phyloP scores from a whole-genome alignment of 768 basidiomycete genomes.

The Cubamyces lactineus region DNA sequence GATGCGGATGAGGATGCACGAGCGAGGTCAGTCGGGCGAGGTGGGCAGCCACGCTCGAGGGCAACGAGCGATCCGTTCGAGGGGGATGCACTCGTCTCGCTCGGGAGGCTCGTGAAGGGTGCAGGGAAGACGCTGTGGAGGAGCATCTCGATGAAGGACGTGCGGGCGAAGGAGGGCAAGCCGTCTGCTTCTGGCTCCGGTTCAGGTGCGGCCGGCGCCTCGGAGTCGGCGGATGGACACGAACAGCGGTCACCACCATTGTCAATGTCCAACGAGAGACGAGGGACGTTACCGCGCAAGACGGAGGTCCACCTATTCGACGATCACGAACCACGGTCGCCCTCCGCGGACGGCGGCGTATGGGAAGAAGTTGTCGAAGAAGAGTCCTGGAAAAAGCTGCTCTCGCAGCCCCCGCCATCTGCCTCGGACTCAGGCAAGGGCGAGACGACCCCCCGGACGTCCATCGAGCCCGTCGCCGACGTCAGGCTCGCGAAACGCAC shows the following conservation, averaged over 20 bases:
- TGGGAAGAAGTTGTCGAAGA: constrained; percentile 23
- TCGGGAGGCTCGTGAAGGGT: constrained; percentile 33
- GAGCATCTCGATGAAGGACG: constrained; percentile 28
- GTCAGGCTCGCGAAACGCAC: constrained; percentile 1
- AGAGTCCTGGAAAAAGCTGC: constrained; percentile 21
- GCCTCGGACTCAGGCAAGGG: not conserved
- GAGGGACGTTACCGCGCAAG: constrained; percentile 5
- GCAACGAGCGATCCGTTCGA: constrained; percentile 27
- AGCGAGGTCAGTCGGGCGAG: not conserved
- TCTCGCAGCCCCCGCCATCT: not conserved
- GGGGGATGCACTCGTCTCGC: constrained; percentile 29
- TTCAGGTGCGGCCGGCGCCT: not conserved
- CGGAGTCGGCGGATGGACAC: not conserved
- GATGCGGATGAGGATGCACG: constrained; percentile 17
- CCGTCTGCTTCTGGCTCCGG: not conserved
- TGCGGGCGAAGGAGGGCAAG: constrained; percentile 11
- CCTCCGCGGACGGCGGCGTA: constrained; percentile 17
- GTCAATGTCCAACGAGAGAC: not conserved
- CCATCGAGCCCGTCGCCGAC: constrained; percentile 1
- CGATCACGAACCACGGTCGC: not conserved
- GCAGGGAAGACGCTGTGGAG: constrained; percentile 32
- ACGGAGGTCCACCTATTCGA: constrained; percentile 21
- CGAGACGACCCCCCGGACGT: not conserved
- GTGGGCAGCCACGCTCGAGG: constrained; percentile 3
- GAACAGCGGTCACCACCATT: not conserved